These are phyloP conservation scores for Scleroderma bovista DNA, from an alignment of 768 basidiomycete genomes.

Conservation along the genomic window DNA sequence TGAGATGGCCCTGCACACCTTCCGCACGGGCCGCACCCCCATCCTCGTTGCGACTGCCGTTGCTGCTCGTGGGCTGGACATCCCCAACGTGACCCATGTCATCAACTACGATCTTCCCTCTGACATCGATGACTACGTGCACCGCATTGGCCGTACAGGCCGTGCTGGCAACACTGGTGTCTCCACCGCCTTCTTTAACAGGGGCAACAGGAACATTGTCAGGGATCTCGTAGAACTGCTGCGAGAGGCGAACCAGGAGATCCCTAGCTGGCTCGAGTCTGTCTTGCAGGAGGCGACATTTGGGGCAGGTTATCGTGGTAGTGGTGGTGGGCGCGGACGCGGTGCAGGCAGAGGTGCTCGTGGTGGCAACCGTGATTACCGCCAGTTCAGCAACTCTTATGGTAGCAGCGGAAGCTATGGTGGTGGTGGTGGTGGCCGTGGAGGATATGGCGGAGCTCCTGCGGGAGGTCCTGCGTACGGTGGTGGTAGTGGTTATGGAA, in stretches of 20 bases:
- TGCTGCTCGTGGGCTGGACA: constrained; percentile 97
- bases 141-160: constrained; percentile 96
- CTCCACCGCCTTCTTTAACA: constrained; percentile 94
- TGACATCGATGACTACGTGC: constrained; percentile 99
- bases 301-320: constrained; percentile 48
- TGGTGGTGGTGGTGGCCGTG: constrained; percentile 37
- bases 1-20: constrained; percentile 91
- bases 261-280: constrained; percentile 85
- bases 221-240: constrained; percentile 90
- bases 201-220: constrained; percentile 89
- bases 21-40: constrained; percentile 92
- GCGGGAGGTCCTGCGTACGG: constrained; percentile 23
- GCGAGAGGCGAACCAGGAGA: constrained; percentile 93
- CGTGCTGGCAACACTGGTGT: constrained; percentile 98
- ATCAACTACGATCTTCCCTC: constrained; percentile 97
- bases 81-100: constrained; percentile 98
- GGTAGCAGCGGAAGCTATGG: constrained; percentile 29
- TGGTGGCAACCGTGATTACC: constrained; percentile 34
- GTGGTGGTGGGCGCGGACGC: constrained; percentile 54
- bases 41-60: constrained; percentile 98
- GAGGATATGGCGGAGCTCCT: constrained; percentile 35
- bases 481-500: constrained; percentile 7
- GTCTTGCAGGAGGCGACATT: constrained; percentile 79
- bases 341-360: constrained; percentile 43
- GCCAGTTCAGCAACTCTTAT: constrained; percentile 25